Base-by-base conservation (phyloP, 352 stramenopile genomes). In the Phytophthora europaea region DNA sequence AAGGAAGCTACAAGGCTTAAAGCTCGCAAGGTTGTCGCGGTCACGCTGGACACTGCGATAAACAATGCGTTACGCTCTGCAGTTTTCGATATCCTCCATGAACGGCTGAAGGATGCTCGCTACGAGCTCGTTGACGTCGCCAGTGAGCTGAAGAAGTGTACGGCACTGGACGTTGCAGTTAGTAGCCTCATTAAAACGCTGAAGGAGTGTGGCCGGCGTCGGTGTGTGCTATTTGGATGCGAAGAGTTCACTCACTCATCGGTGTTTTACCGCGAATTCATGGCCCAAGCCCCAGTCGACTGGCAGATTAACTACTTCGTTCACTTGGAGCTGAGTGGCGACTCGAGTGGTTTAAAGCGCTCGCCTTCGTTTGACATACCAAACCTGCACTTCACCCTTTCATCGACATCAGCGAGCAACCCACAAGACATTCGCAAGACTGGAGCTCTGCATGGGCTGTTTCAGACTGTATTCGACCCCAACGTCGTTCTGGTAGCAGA, bases 121-220 rank as follows among this genome's bases (percentile, higher is more conserved):
- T 90, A 83, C 47, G 36, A 78, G 28, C 58, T 83, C 38, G 36
- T 87, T n/a, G 77, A 90, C 18, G 65, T 79, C 4, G 58, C 52
- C 0, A 16, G n/a, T 36, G 64, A 72, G n/a, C 2, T 81, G 2
- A 28, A 60, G n/a, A 50, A 56, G 13, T 53, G 43, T 22, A 23
- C 28, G 16, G 31, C 48, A 8, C 6, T 75, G 31, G 26, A 68
- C 18, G 18, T n/a, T 4, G 59, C 28, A 0, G 57, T 84, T 18
- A 22, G 26, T 1, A 55, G 61, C 22, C 20, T 84, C 26, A 53
- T 71, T 5, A 70, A 51, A 55, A 50, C 13, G 4, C 34, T 84
- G 15, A 80, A 52, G 23, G 58, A 34, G 3, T 59, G 63, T 36
- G 77, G 74, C 8, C 65, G 72, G 18, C 71, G 74, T 33, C 67